Evolutionary conservation across 805 yeast species (phyloP).

Genomic region (Jamesozyma lodderae): DNA sequence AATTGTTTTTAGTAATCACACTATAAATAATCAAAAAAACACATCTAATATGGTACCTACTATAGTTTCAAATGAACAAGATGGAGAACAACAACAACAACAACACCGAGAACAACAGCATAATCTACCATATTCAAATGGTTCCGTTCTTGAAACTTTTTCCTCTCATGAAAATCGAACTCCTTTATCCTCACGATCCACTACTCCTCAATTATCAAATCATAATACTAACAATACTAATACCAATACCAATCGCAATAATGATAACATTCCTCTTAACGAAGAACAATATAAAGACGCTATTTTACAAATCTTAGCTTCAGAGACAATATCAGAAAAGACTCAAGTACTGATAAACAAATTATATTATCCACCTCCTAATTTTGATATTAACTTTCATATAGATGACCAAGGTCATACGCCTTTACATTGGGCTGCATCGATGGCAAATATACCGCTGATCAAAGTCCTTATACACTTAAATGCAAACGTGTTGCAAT

Average conservation of each 20-base stretch:
- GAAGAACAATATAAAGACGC: conserved; percentile 24
- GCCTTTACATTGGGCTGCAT: conserved; percentile 78
- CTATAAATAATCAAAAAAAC: background rate
- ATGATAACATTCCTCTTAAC: background rate
- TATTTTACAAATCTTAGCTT: conserved; percentile 26
- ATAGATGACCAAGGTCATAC: conserved; percentile 79
- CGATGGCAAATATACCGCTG: conserved; percentile 59
- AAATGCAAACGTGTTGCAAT: conserved; percentile 50
- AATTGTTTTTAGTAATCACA: background rate
- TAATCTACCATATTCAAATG: conserved; percentile 9
- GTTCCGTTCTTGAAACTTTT: conserved; percentile 15
- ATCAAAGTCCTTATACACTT: conserved; percentile 44
- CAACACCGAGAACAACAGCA: background rate
- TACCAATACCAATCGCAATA: background rate
- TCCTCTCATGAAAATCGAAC: conserved; percentile 21
- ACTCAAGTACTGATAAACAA: conserved; percentile 29
- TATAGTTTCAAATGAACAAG: too few relatives aligned
- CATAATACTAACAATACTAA: background rate
- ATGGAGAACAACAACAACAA: background rate
- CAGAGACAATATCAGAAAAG: conserved; percentile 25
- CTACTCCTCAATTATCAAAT: background rate
- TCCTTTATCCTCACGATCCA: conserved; percentile 20
- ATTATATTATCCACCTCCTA: conserved; percentile 48
- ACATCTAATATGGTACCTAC: too few relatives aligned
- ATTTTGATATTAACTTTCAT: conserved; percentile 55